Evolutionary conservation across 1,284 basidiomycete species (phyloP).

Genomic region (Trichosporon ovoides): DNA sequence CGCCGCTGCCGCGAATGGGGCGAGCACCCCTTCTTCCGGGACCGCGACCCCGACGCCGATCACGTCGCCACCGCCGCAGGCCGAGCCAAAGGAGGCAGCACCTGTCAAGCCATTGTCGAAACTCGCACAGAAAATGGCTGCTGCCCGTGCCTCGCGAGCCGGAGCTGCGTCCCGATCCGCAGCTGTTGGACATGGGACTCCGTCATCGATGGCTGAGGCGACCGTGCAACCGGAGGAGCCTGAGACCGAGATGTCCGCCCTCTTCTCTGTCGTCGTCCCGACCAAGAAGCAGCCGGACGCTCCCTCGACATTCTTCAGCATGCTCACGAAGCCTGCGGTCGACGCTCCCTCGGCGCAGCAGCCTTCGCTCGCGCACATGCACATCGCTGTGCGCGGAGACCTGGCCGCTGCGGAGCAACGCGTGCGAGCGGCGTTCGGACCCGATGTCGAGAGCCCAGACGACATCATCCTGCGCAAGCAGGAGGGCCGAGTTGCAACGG

Average conservation of each 20-base stretch:
- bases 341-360: slow-evolving; percentile 9
- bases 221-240: slow-evolving; percentile 8
- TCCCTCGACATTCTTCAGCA: slow-evolving; percentile 39
- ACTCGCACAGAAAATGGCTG: slow-evolving; percentile 54
- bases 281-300: background rate
- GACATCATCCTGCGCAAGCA: slow-evolving; percentile 52
- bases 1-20: slow-evolving; percentile 21
- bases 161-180: slow-evolving; percentile 4
- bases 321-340: slow-evolving; percentile 33
- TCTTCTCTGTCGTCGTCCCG: slow-evolving; percentile 3
- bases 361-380: slow-evolving; percentile 24
- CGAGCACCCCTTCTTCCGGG: slow-evolving; percentile 5
- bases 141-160: slow-evolving; percentile 35
- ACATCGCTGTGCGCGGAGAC: slow-evolving; percentile 32
- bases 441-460: slow-evolving; percentile 51
- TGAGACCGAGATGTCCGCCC: slow-evolving; percentile 6
- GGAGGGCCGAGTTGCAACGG: slow-evolving; percentile 49
- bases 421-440: slow-evolving; percentile 35
- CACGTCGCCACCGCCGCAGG: slow-evolving; percentile 51
- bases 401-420: slow-evolving; percentile 24
- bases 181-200: slow-evolving; percentile 18
- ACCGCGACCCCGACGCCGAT: slow-evolving; percentile 10
- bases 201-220: slow-evolving; percentile 9
- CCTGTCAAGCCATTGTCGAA: slow-evolving; percentile 52
- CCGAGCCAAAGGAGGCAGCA: slow-evolving; percentile 51